Percentiles rank a stretch among this genome's conserved stretches.
Conservation (phyloP, 768 basidiomycete species). For the Boletus sp. region DNA sequence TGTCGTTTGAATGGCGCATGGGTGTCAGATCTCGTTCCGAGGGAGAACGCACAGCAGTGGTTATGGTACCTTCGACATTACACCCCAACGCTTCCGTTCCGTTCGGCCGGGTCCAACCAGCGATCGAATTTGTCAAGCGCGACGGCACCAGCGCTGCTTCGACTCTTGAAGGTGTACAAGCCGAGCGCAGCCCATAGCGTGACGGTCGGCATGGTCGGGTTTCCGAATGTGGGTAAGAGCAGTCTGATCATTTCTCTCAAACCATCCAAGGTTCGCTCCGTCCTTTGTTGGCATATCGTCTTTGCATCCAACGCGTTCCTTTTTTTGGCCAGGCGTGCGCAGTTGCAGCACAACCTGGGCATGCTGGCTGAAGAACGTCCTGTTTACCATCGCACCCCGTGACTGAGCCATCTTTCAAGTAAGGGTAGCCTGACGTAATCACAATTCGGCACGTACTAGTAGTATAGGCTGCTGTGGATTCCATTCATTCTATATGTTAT, state of each 20-base stretch:
- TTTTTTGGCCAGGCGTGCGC: slow-evolving; percentile 81
- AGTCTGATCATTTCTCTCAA: slow-evolving; percentile 92
- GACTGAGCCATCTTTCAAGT: too few species aligned
- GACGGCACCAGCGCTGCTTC: slow-evolving; percentile 74
- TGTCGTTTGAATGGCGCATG: background rate
- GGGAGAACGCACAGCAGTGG: slow-evolving; percentile 87
- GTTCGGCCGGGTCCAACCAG: slow-evolving; percentile 72
- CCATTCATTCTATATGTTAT: too few species aligned
- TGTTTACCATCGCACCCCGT: too few species aligned
- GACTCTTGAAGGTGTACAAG: slow-evolving; percentile 81
- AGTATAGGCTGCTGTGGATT: too few species aligned
- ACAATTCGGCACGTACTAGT: too few species aligned
- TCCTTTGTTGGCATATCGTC: background rate
- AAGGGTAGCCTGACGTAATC: too few species aligned
- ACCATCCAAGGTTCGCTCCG: slow-evolving; percentile 59
- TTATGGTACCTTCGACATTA: slow-evolving; percentile 87
- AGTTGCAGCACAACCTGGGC: slow-evolving; percentile 92
- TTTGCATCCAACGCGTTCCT: background rate
- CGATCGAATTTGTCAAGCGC: slow-evolving; percentile 77
- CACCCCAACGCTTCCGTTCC: slow-evolving; percentile 91
- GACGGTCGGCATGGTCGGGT: slow-evolving; percentile 91
- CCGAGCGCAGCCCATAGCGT: slow-evolving; percentile 63
- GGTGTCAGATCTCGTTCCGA: slow-evolving; percentile 80
- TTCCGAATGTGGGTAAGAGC: slow-evolving; percentile 97
- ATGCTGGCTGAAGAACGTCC: too few species aligned